Evolutionary conservation across 2,329 filamentous ascomycete genomes (phyloP).

Genomic region (Myriosclerotinia curreyana): DNA sequence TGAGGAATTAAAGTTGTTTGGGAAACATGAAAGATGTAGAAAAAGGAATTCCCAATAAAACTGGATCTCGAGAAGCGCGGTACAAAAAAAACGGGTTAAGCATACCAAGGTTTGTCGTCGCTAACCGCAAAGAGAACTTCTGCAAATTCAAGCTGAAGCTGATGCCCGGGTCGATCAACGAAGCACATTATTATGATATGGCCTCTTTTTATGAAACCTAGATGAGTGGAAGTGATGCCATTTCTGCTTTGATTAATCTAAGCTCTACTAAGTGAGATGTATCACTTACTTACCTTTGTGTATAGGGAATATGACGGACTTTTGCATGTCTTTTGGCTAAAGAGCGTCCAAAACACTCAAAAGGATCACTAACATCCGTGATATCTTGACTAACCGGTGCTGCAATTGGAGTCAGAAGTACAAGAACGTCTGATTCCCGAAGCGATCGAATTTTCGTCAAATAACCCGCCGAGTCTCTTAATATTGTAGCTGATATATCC

Average conservation of each 20-base stretch:
- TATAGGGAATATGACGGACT: slow-evolving; percentile 71
- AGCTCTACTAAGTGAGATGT: not conserved
- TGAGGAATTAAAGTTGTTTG: not conserved
- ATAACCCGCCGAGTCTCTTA: slow-evolving; percentile 42
- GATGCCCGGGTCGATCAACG: slow-evolving; percentile 43
- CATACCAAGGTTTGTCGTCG: slow-evolving; percentile 45
- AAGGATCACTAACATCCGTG: slow-evolving; percentile 58
- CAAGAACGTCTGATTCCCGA: slow-evolving; percentile 51
- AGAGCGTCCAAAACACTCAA: slow-evolving; percentile 66
- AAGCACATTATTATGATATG: slow-evolving; percentile 49
- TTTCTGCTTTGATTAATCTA: slow-evolving; percentile 26
- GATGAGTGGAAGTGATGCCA: slow-evolving; percentile 49
- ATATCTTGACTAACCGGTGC: slow-evolving; percentile 45
- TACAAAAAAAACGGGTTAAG: not conserved
- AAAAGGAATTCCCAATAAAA: not conserved
- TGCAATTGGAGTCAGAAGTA: slow-evolving; percentile 59
- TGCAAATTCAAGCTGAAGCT: slow-evolving; percentile 52
- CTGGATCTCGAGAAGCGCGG: not conserved
- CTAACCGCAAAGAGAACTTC: slow-evolving; percentile 43
- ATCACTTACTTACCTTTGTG: slow-evolving; percentile 44
- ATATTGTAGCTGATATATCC: slow-evolving; percentile 24
- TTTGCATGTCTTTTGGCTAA: slow-evolving; percentile 57
- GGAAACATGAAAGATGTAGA: not conserved
- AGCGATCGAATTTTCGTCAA: slow-evolving; percentile 49
- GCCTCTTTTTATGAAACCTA: slow-evolving; percentile 38